These are phyloP conservation scores for Pachysandra terminalis DNA, from an alignment of 164 flowering plant species.

Conservation along the genomic window DNA sequence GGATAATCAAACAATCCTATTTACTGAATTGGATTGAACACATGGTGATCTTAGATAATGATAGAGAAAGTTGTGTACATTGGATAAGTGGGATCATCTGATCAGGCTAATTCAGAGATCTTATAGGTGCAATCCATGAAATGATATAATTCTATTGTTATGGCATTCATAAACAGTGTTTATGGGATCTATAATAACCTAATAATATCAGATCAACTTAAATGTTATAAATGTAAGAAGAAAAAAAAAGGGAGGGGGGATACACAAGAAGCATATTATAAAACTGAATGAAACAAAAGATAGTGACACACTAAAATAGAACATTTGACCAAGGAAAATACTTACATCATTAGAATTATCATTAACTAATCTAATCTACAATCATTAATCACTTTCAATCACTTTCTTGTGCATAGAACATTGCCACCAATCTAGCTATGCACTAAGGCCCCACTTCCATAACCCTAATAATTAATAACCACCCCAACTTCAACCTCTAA, in stretches of 20 bases:
- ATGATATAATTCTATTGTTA: too few species aligned
- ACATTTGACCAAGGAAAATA: slow-evolving; percentile 15
- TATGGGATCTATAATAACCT: too few species aligned
- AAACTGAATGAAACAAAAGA: slow-evolving; percentile 30
- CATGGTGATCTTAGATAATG: too few species aligned
- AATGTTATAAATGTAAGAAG: too few species aligned
- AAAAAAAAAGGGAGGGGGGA: background rate
- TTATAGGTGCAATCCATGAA: too few species aligned
- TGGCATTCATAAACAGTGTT: too few species aligned
- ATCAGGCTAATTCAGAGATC: too few species aligned
- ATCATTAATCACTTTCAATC: too few species aligned
- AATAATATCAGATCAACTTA: slow-evolving; percentile 9
- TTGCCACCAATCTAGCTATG: slow-evolving; percentile 30
- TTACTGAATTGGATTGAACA: too few species aligned
- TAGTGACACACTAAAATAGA: slow-evolving; percentile 22
- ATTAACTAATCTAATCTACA: slow-evolving; percentile 25
- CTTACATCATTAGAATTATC: slow-evolving; percentile 9
- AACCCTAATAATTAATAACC: slow-evolving; percentile 10
- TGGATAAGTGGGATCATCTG: too few species aligned
- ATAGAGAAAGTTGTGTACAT: too few species aligned
- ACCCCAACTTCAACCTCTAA: slow-evolving; percentile 21
- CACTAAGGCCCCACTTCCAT: slow-evolving; percentile 25
- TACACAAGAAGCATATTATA: slow-evolving; percentile 17
- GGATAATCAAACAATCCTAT: too few species aligned
- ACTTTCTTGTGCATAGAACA: slow-evolving; percentile 37